Conservation (phyloP, 139 green algal species). For the Picochlorum costavermella region DNA sequence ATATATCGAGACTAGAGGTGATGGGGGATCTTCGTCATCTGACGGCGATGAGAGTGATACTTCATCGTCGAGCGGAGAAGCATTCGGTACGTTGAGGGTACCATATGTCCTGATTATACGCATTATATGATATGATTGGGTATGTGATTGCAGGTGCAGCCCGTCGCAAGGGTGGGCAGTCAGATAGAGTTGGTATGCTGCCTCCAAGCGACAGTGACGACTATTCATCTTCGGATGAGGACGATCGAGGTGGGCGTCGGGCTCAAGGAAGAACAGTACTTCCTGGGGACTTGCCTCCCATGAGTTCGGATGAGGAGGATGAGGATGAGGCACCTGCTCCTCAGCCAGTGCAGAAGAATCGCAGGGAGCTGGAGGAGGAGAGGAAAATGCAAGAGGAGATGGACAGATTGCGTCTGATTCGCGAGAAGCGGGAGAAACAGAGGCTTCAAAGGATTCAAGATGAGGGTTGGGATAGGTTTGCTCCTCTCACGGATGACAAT, state of each 20-base stretch:
- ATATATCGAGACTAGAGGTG: neutral
- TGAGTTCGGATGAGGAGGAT: slow-evolving; percentile 16
- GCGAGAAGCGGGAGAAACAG: slow-evolving; percentile 67
- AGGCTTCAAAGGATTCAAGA: slow-evolving; percentile 52
- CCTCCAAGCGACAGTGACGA: slow-evolving; percentile 59
- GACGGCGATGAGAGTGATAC: too few species aligned
- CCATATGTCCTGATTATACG: too few species aligned
- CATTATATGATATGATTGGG: neutral
- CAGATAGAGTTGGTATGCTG: slow-evolving; percentile 57
- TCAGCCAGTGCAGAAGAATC: neutral
- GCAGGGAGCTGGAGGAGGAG: slow-evolving; percentile 32
- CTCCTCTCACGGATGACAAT: slow-evolving; percentile 50
- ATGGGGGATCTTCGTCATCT: neutral
- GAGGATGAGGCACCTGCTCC: slow-evolving; percentile 7
- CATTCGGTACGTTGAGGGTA: too few species aligned
- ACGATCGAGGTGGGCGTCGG: neutral
- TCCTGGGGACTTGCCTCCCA: slow-evolving; percentile 60
- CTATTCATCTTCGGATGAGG: slow-evolving; percentile 9
- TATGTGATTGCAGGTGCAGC: neutral
- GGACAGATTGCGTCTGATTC: slow-evolving; percentile 62
- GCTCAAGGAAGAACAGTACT: slow-evolving; percentile 39
- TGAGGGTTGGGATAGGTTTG: slow-evolving; percentile 73
- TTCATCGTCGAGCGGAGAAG: too few species aligned
- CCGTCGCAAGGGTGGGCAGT: slow-evolving; percentile 32
- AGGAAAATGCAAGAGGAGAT: slow-evolving; percentile 59